Evolutionary conservation across 140 eudicot species (phyloP), one percentile per base, ranked within the genome.

Genomic region (Bidens hawaiensis): DNA sequence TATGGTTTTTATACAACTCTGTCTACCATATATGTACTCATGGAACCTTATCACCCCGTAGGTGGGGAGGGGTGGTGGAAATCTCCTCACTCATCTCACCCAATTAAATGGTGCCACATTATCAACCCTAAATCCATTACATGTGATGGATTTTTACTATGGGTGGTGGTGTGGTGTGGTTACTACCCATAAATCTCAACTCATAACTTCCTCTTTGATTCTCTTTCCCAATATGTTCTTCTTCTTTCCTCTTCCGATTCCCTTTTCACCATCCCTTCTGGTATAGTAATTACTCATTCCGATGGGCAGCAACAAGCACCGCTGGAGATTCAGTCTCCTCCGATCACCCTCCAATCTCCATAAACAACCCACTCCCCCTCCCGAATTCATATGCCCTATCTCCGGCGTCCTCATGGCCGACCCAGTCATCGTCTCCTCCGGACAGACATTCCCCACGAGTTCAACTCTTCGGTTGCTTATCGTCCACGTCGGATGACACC

Each of bases 391-490:
- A 5, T 90, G 98, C 30, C 98, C 96, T 0, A 62, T 90, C 4
- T 84, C 96, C 5, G 54, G 74, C 12, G 42, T 70, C 4, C 70
- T 90, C 11, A 90, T 90, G 98, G 83, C 88, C 6, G 98, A 90
- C 70, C 98, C 96, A 0, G 96, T 91, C 4, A 80, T 91, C 1
- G 85, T 84, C 27, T 79, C 98, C 10, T 84, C 94, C n/a, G 96
- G 98, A n/a, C 94, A 84, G 45, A 84, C 98, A 4, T 87, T 48
- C 75, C 3, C 69, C 66, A 2, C 49, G 13, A 43, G 33, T 53
- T 50, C 86, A 73, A 19, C 47, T 68, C 45, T 69, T 84, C 18
- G 73, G 80, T 17, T 75, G 67, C 4, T 12, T 67, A 11, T 77
- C 88, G 3, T 65, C 83, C 4, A 67, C 82, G 13, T 88, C 95